Evolutionary conservation across 805 yeast species (phyloP).

Genomic region (Wickerhamiella spandovensis): DNA sequence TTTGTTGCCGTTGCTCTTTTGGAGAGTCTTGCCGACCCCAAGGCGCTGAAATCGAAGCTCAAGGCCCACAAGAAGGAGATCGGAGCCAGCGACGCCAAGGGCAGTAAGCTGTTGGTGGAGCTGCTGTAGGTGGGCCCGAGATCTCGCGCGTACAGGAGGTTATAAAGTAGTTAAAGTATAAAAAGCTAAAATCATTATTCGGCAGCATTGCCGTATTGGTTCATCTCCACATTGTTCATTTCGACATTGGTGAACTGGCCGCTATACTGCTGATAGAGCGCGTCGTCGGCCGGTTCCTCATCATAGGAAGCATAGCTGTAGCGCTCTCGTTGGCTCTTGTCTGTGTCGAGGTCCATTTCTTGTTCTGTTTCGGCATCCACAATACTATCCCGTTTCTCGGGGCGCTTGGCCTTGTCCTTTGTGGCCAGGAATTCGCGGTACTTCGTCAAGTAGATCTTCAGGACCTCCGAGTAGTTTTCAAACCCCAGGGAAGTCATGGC

Average conservation of each 20-base stretch:
- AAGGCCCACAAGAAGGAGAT: conserved; percentile 25
- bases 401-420: conserved; percentile 15
- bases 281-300: conserved; percentile 12
- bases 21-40: conserved; percentile 44
- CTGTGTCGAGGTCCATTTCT: neutral
- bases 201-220: conserved; percentile 3
- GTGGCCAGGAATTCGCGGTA: conserved; percentile 34
- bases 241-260: conserved; percentile 21
- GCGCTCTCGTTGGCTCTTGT: neutral
- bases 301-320: conserved; percentile 8
- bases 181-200: neutral
- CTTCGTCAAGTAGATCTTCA: conserved; percentile 54
- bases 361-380: neutral
- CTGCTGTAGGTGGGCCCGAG: conserved; percentile 7
- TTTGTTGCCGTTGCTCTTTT: conserved; percentile 71
- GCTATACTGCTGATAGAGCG: conserved; percentile 18
- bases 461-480: conserved; percentile 56
- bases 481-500: conserved; percentile 55
- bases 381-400: neutral
- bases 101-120: conserved; percentile 22
- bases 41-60: conserved; percentile 40
- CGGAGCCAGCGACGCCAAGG: conserved; percentile 22
- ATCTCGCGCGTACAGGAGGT: neutral
- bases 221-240: conserved; percentile 1
- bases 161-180: neutral